Evolutionary conservation across 148 eudicot species (phyloP).

Genomic region (Vaccinium corymbosum): DNA sequence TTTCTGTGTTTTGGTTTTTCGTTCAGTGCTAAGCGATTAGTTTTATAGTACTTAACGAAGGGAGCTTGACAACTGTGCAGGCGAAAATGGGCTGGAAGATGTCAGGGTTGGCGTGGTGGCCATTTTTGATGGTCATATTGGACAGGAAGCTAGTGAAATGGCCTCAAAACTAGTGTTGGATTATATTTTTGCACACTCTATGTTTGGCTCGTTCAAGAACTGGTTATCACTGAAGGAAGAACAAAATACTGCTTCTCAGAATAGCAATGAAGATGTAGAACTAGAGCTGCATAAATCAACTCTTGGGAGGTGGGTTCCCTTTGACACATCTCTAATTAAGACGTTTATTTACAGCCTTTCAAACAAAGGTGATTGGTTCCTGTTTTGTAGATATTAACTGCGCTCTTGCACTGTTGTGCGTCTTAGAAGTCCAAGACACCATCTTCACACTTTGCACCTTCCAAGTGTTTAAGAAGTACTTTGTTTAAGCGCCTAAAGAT

Average conservation of each 20-base stretch:
- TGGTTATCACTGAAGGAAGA: not conserved
- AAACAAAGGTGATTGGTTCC: not conserved
- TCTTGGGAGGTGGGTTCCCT: constrained; percentile 32
- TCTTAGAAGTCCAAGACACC: not conserved
- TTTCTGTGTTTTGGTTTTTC: not conserved
- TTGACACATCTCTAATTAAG: not conserved
- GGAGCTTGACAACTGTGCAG: not conserved
- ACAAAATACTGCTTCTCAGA: not conserved
- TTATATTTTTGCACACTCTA: not conserved
- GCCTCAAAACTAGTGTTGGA: constrained; percentile 1
- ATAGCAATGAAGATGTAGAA: not conserved
- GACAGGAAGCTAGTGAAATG: not conserved
- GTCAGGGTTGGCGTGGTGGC: constrained; percentile 2
- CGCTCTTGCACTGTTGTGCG: not conserved
- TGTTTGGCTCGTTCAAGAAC: not conserved
- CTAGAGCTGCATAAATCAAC: not conserved
- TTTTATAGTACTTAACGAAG: not conserved
- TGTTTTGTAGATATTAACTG: not conserved
- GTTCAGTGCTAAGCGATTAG: not conserved
- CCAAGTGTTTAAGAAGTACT: not conserved
- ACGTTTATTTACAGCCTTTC: not conserved
- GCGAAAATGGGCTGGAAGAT: not conserved
- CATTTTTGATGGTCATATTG: not conserved
- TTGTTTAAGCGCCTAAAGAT: too few relatives aligned
- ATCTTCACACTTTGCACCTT: not conserved